phyloP scores from a whole-genome alignment of 768 basidiomycete species.

The Lactarius vividus region DNA sequence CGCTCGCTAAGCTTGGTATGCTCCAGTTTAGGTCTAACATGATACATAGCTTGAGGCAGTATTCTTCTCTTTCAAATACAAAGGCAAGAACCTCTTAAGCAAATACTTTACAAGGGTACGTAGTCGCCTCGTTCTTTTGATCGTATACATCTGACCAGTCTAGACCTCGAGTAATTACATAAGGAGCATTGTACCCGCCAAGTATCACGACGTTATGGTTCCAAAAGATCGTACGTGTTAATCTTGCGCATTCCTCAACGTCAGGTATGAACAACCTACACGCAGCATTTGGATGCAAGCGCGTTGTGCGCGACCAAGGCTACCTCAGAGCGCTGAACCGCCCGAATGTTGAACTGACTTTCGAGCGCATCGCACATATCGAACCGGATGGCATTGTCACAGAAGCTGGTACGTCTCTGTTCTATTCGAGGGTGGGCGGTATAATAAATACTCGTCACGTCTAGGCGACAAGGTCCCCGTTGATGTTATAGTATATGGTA shows the following conservation, averaged over 20 bases:
- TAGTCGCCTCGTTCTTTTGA: background rate
- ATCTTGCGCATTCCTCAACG: background rate
- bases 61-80: constrained; percentile 1
- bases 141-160: background rate
- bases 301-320: constrained; percentile 57
- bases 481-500: constrained; percentile 55
- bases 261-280: background rate
- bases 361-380: constrained; percentile 47
- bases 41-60: background rate
- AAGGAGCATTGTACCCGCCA: constrained; percentile 40
- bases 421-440: background rate
- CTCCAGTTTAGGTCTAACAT: background rate
- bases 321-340: constrained; percentile 51
- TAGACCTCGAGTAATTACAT: constrained; percentile 47
- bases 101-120: constrained; percentile 1
- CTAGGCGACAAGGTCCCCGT: constrained; percentile 46
- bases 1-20: constrained; percentile 13
- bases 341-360: constrained; percentile 51
- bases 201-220: constrained; percentile 35
- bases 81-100: constrained; percentile 8
- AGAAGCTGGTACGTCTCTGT: constrained; percentile 32
- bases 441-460: background rate
- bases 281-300: constrained; percentile 57
- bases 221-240: constrained; percentile 49
- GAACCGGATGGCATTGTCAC: constrained; percentile 49